Percentiles rank a stretch among this genome's conserved stretches.
These are phyloP conservation scores for Pulveroboletus sp. DNA, from an alignment of 768 basidiomycete species.

Conservation along the genomic window DNA sequence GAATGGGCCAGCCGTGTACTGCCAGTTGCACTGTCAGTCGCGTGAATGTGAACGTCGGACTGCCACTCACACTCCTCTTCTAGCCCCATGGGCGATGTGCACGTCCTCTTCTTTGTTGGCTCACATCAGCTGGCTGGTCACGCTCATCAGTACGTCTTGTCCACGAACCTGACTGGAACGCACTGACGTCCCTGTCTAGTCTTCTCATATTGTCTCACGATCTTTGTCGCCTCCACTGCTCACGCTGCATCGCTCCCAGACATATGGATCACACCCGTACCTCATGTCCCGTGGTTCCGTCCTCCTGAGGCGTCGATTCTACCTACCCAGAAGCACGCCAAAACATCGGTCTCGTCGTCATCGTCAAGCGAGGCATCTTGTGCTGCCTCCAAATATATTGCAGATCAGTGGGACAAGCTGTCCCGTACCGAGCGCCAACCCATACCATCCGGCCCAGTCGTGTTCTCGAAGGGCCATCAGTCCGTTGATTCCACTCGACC, in stretches of 20 bases:
- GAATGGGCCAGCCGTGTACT: conserved; percentile 37
- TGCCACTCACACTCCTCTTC: conserved; percentile 3
- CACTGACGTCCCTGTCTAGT: conserved; percentile 30
- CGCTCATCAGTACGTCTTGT: conserved; percentile 40
- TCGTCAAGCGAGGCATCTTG: conserved; percentile 16
- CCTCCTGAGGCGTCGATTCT: conserved; percentile 1
- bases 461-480: conserved; percentile 15
- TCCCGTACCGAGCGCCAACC: conserved; percentile 21
- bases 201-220: conserved; percentile 49
- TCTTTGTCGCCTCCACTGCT: conserved; percentile 43
- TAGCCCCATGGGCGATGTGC: conserved; percentile 41
- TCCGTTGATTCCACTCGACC: conserved; percentile 34
- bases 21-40: conserved; percentile 33
- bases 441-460: conserved; percentile 11
- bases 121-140: conserved; percentile 45
- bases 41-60: background rate
- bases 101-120: conserved; percentile 46
- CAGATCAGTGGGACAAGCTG: conserved; percentile 29
- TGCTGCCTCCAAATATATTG: conserved; percentile 25
- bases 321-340: conserved; percentile 10
- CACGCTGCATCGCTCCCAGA: conserved; percentile 41
- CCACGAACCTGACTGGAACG: background rate
- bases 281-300: conserved; percentile 56
- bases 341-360: conserved; percentile 5
- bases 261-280: conserved; percentile 52